Conservation (phyloP, 352 stramenopile species). For the Globisporangium takayamanum region DNA sequence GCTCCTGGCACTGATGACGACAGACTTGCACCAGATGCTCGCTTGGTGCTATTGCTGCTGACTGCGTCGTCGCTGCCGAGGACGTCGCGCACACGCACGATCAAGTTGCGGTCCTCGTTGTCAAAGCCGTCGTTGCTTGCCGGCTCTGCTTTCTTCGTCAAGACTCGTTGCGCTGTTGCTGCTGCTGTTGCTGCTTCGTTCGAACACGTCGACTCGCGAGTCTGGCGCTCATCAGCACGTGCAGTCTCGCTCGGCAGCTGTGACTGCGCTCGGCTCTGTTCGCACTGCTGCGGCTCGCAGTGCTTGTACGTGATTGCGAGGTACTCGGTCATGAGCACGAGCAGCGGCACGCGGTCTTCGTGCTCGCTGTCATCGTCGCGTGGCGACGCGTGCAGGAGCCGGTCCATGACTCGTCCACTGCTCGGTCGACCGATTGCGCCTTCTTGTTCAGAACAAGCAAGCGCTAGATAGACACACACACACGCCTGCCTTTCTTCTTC, state of each 20-base stretch:
- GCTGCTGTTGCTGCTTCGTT: neutral
- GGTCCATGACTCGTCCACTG: neutral
- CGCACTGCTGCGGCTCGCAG: conserved; percentile 6
- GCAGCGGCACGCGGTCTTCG: conserved; percentile 5
- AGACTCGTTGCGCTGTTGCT: conserved; percentile 14
- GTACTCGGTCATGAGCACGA: conserved; percentile 20
- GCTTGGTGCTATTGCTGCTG: neutral
- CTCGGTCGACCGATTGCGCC: neutral
- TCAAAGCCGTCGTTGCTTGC: conserved; percentile 32
- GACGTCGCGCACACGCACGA: conserved; percentile 35
- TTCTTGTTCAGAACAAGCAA: neutral
- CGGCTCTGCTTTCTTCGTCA: conserved; percentile 37
- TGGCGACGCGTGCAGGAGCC: neutral
- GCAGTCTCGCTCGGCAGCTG: too few relatives aligned
- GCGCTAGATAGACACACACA: too few relatives aligned
- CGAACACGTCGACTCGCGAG: neutral
- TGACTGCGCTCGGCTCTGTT: too few relatives aligned
- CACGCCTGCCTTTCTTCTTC: neutral
- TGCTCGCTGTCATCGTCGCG: neutral
- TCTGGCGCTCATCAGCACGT: neutral
- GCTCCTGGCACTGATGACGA: conserved; percentile 5
- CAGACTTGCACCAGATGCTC: neutral
- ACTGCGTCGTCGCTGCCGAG: conserved; percentile 8
- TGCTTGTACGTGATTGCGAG: conserved; percentile 25
- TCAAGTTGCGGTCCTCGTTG: conserved; percentile 48